Base-by-base conservation (phyloP, 169 alveolate genomes). In the Besnoitia besnoiti region DNA sequence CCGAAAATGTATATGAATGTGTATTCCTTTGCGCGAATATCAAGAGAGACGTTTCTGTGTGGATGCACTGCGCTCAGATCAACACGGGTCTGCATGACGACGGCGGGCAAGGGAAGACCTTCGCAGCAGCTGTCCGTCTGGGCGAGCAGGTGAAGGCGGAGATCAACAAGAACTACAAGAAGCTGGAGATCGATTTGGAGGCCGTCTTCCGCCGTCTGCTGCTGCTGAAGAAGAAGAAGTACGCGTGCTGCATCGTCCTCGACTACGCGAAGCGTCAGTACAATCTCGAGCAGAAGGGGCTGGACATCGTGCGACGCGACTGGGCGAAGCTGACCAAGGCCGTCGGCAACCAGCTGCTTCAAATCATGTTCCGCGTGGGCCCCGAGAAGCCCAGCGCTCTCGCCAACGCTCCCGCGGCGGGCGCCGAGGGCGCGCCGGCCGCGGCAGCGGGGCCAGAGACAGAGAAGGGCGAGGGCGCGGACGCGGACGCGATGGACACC, bases 251-350 rank as follows among this genome's bases (percentile, higher is more conserved):
- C 90, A 98, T 97, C 94, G 97, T 96, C 21, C 35, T 35, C 37
- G 98, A 97, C 92, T 96, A 96, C 88, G 95, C 92, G 73, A 77
- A 94, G 84, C 95, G 94, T 44, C 82, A 47, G 55, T 96, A 96
- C 59, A 96, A 96, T 76, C 94, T 97, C 62, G 99, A 99, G 96
- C 96, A 98, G 91, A 99, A 99, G 97, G 99, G 99, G 37, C 97
- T 99, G 39, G 99, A 99, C 95, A 96, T 99, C 92, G 99, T 99
- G 59, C 94, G 99, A 91, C 97, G 99, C 91, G 99, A 99, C 95
- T 99, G 99, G 99, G 97, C 99, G 76, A 96, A 96, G 37, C 95
- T 99, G 89, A 97, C 99, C 40, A 98, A 98, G 89, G 95, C 95
- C 21, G 96, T 97, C 49, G 98, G 99, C n/a, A 94, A 95, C 61